phyloP scores from a whole-genome alignment of 345 rosid genomes.

The Eucalyptus viminalis region DNA sequence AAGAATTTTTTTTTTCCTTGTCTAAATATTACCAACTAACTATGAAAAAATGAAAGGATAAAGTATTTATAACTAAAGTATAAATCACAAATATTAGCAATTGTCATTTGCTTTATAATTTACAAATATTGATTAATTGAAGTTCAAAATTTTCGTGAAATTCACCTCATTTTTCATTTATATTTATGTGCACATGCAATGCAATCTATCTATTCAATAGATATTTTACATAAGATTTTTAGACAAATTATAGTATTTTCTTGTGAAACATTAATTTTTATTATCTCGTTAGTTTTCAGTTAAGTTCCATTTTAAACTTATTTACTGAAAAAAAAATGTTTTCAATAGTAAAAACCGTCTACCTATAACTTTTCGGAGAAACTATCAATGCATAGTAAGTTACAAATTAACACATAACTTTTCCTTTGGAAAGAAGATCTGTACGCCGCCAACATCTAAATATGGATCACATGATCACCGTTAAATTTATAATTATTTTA shows the following conservation, averaged over 20 bases:
- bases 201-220: accelerated
- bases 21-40: not conserved
- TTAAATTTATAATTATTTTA: not conserved
- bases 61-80: not conserved
- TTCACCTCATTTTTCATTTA: not conserved
- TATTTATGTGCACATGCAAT: not conserved
- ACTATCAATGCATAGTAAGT: not conserved
- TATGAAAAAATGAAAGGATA: not conserved
- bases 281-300: accelerated
- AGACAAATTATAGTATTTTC: no score
- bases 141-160: not conserved
- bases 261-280: not conserved
- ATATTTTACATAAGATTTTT: not conserved
- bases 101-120: not conserved
- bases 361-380: not conserved
- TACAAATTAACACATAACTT: accelerated
- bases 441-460: accelerated
- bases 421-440: accelerated
- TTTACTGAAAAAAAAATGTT: accelerated
- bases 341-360: accelerated
- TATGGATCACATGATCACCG: accelerated
- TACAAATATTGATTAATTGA: not conserved
- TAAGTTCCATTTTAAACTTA: not conserved
- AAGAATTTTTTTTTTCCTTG: not conserved
- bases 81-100: not conserved